Evolutionary conservation across 208 protist species (phyloP), one percentile per base, ranked within the genome.

Genomic region (Crithidia thermophila): DNA sequence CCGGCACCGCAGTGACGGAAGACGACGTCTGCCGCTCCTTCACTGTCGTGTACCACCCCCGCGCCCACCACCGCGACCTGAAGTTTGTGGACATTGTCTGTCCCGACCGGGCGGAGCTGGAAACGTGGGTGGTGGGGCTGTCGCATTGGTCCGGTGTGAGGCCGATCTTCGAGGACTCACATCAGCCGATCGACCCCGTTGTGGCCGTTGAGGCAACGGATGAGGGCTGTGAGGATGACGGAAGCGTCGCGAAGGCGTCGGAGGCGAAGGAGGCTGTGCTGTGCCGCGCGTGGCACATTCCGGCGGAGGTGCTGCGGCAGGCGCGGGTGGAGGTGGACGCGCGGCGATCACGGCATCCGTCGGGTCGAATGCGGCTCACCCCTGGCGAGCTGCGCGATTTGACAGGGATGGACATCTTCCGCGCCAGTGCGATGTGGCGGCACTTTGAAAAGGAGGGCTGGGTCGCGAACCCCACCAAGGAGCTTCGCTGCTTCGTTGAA

Each of bases 91-190:
- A 94, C 63, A 47, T 93, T 33, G 66, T 82, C 20, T 90, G 83
- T 46, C 71, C 79, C 11, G 74, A 70, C 25, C 31, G 64, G 33
- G 34, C 27, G 10, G 88, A 94, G 46, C 51, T 91, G 52, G 91
- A 96, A 75, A 79, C 80, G 33, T 94, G 87, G 87, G 75, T 94
- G 50, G 64, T 96, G 16, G 91, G 81, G 4, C 60, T 94, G 40
- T 65, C 71, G 16, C 50, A 78, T 11, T 58, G 88, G 49, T 53
- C 75, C 9, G 61, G 72, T 1, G 36, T 85, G n/a, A 49, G 57
- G 9, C 85, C 88, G 0, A 3, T 20, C 37, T 94, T 74, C 49
- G 80, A 59, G 9, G 67, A 78, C 28, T 31, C 71, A 14, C 55
- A 84, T 30, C 71, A 85, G 39, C 55, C 83, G 7, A 49, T 53